These are phyloP conservation scores for Colletotrichum sojae DNA, from an alignment of 2,329 filamentous ascomycete genomes.

Conservation along the genomic window DNA sequence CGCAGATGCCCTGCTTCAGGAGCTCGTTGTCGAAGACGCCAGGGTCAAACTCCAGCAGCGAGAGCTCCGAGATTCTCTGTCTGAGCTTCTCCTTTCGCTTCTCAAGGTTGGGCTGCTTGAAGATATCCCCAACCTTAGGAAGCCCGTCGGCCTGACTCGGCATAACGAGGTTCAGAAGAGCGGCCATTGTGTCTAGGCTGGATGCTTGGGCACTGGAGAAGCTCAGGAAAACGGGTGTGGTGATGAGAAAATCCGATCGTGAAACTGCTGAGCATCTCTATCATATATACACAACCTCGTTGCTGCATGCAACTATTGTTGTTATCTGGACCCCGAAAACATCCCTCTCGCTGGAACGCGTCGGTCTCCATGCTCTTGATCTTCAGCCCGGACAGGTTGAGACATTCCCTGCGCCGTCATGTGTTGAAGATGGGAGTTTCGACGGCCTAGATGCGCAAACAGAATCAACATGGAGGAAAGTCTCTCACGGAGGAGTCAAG, in stretches of 20 bases:
- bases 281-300: not conserved
- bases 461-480: no score
- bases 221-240: not conserved
- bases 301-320: not conserved
- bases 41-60: constrained; percentile 51
- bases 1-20: constrained; percentile 48
- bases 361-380: no score
- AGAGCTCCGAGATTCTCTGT: constrained; percentile 45
- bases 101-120: constrained; percentile 47
- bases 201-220: not conserved
- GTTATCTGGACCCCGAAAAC: no score
- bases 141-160: not conserved
- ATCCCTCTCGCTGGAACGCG: no score
- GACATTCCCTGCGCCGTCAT: no score
- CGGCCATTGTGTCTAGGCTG: not conserved
- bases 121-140: constrained; percentile 39
- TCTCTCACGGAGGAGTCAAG: no score
- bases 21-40: constrained; percentile 52
- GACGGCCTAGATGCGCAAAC: no score
- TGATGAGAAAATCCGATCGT: not conserved
- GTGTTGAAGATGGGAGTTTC: no score
- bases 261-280: no score
- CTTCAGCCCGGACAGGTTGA: no score
- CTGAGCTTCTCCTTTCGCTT: constrained; percentile 46
- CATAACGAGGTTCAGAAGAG: constrained; percentile 1